Percentiles rank a stretch among this genome's conserved stretches.
Conservation (phyloP, 2,329 filamentous ascomycete species). For the Arthrobotrys entomopaga region DNA sequence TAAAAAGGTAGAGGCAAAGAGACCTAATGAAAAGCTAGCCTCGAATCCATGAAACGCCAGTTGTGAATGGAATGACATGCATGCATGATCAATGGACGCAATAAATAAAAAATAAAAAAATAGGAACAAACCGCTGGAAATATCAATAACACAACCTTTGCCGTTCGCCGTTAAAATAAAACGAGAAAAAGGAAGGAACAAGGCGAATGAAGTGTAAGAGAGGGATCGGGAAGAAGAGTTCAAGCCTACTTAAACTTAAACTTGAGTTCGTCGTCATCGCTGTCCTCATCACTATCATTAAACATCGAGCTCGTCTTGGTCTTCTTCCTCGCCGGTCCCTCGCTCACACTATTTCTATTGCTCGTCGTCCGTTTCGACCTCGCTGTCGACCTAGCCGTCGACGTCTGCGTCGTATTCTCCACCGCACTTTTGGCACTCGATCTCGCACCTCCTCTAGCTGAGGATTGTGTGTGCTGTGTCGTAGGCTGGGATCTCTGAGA, state of each 20-base stretch:
- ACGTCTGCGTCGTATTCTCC: constrained; percentile 24
- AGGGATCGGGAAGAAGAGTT: constrained; percentile 1
- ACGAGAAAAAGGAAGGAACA: not conserved
- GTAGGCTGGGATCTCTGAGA: constrained; percentile 7
- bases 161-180: constrained; percentile 6
- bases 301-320: constrained; percentile 56
- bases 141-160: not conserved
- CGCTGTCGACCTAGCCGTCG: constrained; percentile 22
- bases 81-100: not conserved
- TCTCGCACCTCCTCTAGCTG: constrained; percentile 24
- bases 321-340: constrained; percentile 56
- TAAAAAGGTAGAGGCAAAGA: not conserved
- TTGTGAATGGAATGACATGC: not conserved
- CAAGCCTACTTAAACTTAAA: constrained; percentile 57
- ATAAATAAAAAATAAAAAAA: no score
- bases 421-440: constrained; percentile 21
- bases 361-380: constrained; percentile 41
- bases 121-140: no score
- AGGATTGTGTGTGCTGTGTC: constrained; percentile 36
- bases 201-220: not conserved
- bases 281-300: constrained; percentile 57
- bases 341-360: constrained; percentile 43
- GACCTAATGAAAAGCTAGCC: no score
- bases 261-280: constrained; percentile 59
- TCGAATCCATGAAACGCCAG: no score